Evolutionary conservation across 345 rosid genomes (phyloP), one percentile per base, ranked within the genome.

Genomic region (Dipteronia dyeriana): DNA sequence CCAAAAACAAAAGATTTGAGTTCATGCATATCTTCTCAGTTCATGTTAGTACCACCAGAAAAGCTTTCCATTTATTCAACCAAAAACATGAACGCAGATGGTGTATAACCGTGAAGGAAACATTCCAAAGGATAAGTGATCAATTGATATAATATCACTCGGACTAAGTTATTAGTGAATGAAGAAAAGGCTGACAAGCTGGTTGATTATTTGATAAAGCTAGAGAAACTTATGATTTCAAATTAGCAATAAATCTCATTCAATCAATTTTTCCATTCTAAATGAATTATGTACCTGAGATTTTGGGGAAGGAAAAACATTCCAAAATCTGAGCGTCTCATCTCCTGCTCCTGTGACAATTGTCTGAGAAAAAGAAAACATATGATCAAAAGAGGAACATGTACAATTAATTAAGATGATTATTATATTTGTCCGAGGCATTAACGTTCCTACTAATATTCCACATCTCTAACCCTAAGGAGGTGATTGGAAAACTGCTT

Each of bases 331-430:
- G 31, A 94, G 84, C 0, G 99, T 97, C 82, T 97, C 99, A 78
- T 97, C 98, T 77, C 99, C 99, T 68, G 99, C 99, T 83, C 99
- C 99, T 0, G 99, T 94, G 81, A 94, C 99, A 23, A 97, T 97
- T 12, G 94, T 92, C 99, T 97, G 90, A 70, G 75, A 73, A 81
- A 79, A 13, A 34, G 38, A 34, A 43, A 63, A 65, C 4, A 2
- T 17, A n/a, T 39, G 63, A 39, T 53, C n/a, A 78, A 38, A 26
- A 67, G 26, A 57, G 61, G 66, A 45, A 74, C 1, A 3, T 9
- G 70, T 47, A 65, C 73, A 82, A 16, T 59, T 22, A 59, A 2
- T 20, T 59, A 19, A 1, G 10, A 59, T 8, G 13, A 7, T 59
- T 59, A 26, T 59, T 59, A 7, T 26, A 22, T 19, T n/a, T 59